phyloP scores from a whole-genome alignment of 75 land plant genomes.

The Larix kaempferi region DNA sequence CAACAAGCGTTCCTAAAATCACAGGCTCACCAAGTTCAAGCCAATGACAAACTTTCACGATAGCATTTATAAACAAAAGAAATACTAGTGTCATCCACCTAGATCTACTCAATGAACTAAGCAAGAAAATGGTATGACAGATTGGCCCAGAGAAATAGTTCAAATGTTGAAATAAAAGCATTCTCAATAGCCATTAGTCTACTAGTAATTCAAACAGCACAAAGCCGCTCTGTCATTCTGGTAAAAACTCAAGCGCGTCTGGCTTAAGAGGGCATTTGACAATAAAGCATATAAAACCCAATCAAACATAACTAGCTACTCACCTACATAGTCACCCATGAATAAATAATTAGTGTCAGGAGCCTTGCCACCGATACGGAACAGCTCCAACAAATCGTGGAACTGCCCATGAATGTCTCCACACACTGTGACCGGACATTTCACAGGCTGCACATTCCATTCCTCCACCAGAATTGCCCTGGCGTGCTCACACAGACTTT shows the following conservation, averaged over 20 bases:
- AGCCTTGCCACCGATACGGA: conserved; percentile 70
- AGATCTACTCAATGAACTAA: too few relatives aligned
- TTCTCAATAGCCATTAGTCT: too few relatives aligned
- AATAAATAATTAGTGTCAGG: conserved; percentile 87
- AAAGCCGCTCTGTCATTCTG: too few relatives aligned
- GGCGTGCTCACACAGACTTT: conserved; percentile 76
- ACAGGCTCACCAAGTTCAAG: too few relatives aligned
- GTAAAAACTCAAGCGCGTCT: neutral
- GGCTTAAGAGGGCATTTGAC: neutral
- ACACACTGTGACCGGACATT: conserved; percentile 74
- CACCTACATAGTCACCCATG: conserved; percentile 91
- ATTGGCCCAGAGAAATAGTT: too few relatives aligned
- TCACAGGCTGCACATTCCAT: conserved; percentile 79
- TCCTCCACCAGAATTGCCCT: conserved; percentile 67
- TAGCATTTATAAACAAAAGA: too few relatives aligned
- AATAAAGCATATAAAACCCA: neutral
- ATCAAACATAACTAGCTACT: conserved; percentile 10
- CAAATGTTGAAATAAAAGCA: too few relatives aligned
- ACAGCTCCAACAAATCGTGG: conserved; percentile 78
- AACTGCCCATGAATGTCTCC: conserved; percentile 88
- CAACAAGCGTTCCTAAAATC: too few relatives aligned
- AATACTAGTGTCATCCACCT: too few relatives aligned
- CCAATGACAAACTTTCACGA: too few relatives aligned
- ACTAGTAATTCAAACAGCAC: too few relatives aligned
- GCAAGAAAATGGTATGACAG: too few relatives aligned